These are phyloP conservation scores for Posidonia australis DNA, from an alignment of 106 monocot species.

Conservation along the genomic window DNA sequence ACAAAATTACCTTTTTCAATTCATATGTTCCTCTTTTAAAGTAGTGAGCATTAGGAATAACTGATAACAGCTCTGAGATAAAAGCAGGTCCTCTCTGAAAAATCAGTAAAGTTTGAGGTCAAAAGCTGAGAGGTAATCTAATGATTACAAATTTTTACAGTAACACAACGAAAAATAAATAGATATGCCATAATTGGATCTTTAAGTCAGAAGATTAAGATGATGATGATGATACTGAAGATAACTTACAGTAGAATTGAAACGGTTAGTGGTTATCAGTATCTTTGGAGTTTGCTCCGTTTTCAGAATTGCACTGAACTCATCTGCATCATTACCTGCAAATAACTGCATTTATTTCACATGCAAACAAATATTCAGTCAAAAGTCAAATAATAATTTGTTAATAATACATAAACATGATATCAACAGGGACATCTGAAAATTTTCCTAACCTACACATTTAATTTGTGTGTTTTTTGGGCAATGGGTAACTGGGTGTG, in stretches of 20 bases:
- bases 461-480: no score
- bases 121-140: background rate
- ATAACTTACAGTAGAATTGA: conserved; percentile 73
- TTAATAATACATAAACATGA: background rate
- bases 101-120: background rate
- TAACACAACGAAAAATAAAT: background rate
- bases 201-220: no score
- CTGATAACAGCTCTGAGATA: conserved; percentile 60
- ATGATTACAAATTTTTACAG: background rate
- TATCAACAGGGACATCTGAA: background rate
- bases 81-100: conserved; percentile 87
- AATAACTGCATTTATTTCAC: conserved; percentile 39
- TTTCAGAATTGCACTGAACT: conserved; percentile 64
- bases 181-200: conserved; percentile 2
- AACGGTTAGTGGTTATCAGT: conserved; percentile 87
- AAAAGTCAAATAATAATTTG: background rate
- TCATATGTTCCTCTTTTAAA: conserved; percentile 90
- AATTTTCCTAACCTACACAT: background rate
- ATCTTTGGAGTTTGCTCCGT: conserved; percentile 50
- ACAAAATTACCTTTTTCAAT: conserved; percentile 63
- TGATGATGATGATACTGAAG: no score
- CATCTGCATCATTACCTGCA: conserved; percentile 90
- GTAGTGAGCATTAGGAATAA: conserved; percentile 86
- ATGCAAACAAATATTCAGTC: background rate
- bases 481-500: no score